These are phyloP conservation scores for Hapsidospora chrysogenum DNA, from an alignment of 495 filamentous ascomycete species.

Conservation along the genomic window DNA sequence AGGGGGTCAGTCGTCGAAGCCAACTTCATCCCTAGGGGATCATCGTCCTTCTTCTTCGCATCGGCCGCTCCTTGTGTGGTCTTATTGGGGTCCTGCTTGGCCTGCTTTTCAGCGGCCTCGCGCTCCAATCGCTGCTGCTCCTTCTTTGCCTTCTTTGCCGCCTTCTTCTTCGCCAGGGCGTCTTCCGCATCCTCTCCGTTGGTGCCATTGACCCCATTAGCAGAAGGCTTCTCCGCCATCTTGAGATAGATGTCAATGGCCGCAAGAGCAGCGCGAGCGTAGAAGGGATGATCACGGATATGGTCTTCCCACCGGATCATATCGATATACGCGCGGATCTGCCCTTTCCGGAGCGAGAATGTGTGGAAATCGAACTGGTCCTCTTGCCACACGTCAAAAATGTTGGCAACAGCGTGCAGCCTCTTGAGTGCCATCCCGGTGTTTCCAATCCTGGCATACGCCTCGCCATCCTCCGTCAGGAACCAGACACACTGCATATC, in stretches of 20 bases:
- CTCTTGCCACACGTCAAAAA: conserved; percentile 94
- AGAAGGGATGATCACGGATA: conserved; percentile 85
- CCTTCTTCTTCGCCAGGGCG: conserved; percentile 72
- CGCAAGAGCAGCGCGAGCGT: conserved; percentile 64
- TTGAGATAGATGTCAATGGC: conserved; percentile 67
- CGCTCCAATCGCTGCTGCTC: conserved; percentile 76
- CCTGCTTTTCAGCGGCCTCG: conserved; percentile 53
- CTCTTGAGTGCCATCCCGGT: conserved; percentile 80
- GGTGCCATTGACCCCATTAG: conserved; percentile 34
- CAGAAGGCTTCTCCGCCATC: conserved; percentile 58
- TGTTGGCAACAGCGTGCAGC: conserved; percentile 68
- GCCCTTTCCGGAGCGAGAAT: conserved; percentile 89
- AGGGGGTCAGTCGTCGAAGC: conserved; percentile 68
- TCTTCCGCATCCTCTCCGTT: conserved; percentile 29
- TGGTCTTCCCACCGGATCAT: conserved; percentile 94
- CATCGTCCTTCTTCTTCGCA: conserved; percentile 67
- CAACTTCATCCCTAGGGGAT: conserved; percentile 67
- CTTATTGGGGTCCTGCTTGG: conserved; percentile 58
- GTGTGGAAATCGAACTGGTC: conserved; percentile 98
- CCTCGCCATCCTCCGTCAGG: conserved; percentile 84
- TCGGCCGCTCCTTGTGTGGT: conserved; percentile 29
- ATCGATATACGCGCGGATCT: conserved; percentile 85
- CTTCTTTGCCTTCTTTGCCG: conserved; percentile 85
- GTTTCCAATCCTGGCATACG: conserved; percentile 70
- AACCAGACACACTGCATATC: conserved; percentile 99